Base-by-base conservation (phyloP, 139 green algal species). In the Desmodesmus armatus region DNA sequence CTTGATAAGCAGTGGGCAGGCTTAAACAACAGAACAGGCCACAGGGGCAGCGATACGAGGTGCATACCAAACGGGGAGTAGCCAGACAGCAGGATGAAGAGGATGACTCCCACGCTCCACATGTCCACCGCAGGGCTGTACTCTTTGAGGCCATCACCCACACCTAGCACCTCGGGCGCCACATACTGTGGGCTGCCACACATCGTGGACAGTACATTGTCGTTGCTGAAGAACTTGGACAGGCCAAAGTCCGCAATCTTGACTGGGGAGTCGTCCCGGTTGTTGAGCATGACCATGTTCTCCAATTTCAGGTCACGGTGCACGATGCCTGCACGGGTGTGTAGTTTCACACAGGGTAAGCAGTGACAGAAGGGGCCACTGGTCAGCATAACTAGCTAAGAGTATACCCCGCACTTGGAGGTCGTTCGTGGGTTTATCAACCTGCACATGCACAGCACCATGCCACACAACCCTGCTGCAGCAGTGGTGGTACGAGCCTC, bases 201-300 rank as follows among this genome's bases (percentile, higher is more conserved):
- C 91, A 96, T 95, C 3, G 94, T 96, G 15, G 86, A 92, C 43
- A 96, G 90, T 41, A 95, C 90, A 23, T 91, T 94, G 72, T 94
- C 91, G 7, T 86, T 90, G 3, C 85, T 89, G 73, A 97, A 96
- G 87, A 95, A 94, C 86, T 96, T 96, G 83, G 89, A 92, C 9
- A 97, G 86, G 23, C 94, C 94, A 86, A 97, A 97, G 86, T 97
- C 94, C 0, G 93, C 93, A 73, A 96, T 96, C 83, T 96, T 97
- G 60, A 97, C 91, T 4, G 89, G 85, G 1, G 88, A 90, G 41
- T 94, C 89, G 49, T 94, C 87, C 0, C 75, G 76, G 31, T 94
- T 86, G 78, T 94, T 88, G n/a, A 90, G 60, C 89, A 97, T 91
- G n/a, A 97, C 87, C 80, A 97, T 93, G 86, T 97, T 97, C 71